Base-by-base conservation (phyloP, 129 eudicot species). In the Oenanthe sinensis region DNA sequence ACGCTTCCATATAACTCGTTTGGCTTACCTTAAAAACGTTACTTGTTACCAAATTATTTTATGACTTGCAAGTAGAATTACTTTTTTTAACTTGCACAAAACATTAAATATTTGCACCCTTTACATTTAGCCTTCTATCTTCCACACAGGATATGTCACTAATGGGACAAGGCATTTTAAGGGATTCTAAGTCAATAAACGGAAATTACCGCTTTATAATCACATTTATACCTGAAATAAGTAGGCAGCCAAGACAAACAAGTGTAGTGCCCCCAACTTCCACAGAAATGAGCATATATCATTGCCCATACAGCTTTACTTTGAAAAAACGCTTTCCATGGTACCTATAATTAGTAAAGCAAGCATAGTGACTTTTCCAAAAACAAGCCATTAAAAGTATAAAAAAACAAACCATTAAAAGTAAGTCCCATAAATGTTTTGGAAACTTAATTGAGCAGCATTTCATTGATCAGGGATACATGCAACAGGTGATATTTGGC, bases 201-300 rank as follows among this genome's bases (percentile, higher is more conserved):
- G 20, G 7, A 58, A n/a, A 50, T 19, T 22, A 58, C 43, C 46
- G 22, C 6, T 19, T 60, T 26, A 43, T 40, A 55, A n/a, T 39
- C 13, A 36, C 65, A 44, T 6, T 76, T 54, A 71, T 80, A 95
- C 99, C 99, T 95, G 84, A 91, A 92, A 86, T 91, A 95, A 75
- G 99, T 95, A 78, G 99, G 99, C 33, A 95, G 96, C 99, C 99
- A 95, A 55, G 99, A 95, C 68, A 95, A 89, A 85, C 97, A 91
- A 52, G 91, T 87, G 85, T 90, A 95, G 80, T 95, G 99, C 76
- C 99, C 99, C 99, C 99, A 95, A 82, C 97, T 95, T 82, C 99
- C 99, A 86, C 99, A 96, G 85, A 96, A 96, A 87, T 96, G 99
- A 84, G 97, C 89, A 86, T 92, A 96, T 79, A 90, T 96, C 99